Evolutionary conservation across 805 yeast species (phyloP), one percentile per base, ranked within the genome.

Genomic region (Candida nonsorbophila): DNA sequence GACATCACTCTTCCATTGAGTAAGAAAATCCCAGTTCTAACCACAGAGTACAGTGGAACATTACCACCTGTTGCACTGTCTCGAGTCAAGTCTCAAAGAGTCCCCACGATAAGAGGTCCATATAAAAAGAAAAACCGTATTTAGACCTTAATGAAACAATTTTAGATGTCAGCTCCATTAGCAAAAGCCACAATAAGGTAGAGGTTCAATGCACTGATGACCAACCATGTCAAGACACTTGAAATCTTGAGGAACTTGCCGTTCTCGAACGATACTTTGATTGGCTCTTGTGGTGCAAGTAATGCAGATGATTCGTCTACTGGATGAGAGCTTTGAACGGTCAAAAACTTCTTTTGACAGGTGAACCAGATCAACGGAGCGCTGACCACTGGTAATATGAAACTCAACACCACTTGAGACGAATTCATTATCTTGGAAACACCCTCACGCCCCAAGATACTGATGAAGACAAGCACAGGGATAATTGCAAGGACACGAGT

Each of bases 21-120:
- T 24, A 53, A 59, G 22, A 55, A 55, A 14, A 51, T 88, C 26
- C 94, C 95, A 1, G 79, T 83, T 1, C 66, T 83, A 33, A 77
- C 77, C 48, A 72, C 78, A 14, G 84, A 79, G 40, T 87, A 84
- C 47, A 59, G 72, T 20, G 97, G 97, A 26, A 69, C 81, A 1
- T 66, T 88, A 46, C 96, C 96, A 1, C 82, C 84, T 2, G 51
- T 67, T 3, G 42, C 67, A 22, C 37, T 58, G 18, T 31, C 45
- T 9, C 45, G 49, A 27, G 35, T 36, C 3, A 46, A 39, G 20
- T 27, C 37, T 6, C 19, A 37, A 20, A 53, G 68, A 33, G 49
- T 62, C 35, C 59, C 67, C 11, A 59, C 57, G 25, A 55, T 62
- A 14, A 53, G 63, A 32, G 64, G 65, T 6, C 56, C 65, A 6